These are phyloP conservation scores for Sporobolomyces pararoseus DNA, from an alignment of 768 basidiomycete genomes.

Conservation along the genomic window DNA sequence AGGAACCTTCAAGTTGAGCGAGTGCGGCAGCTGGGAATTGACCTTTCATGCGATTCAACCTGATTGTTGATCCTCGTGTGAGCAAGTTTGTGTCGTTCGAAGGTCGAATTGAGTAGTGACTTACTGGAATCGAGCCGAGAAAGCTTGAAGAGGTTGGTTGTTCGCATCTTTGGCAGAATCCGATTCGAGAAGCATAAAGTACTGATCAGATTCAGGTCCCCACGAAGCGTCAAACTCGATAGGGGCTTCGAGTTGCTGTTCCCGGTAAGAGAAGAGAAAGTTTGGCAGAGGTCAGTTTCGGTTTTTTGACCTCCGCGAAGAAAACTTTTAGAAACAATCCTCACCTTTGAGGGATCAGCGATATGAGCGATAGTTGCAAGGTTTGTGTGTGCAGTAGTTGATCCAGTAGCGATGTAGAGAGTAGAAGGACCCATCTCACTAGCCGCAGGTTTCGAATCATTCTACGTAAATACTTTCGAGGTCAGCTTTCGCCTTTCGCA, in stretches of 20 bases:
- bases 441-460: background rate
- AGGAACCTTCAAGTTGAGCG: background rate
- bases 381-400: background rate
- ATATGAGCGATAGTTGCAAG: constrained; percentile 15
- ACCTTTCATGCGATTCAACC: constrained; percentile 13
- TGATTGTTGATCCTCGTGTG: background rate
- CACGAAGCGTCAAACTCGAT: constrained; percentile 15
- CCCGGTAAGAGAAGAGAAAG: background rate
- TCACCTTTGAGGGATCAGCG: constrained; percentile 6
- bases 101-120: background rate
- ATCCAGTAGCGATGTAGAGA: constrained; percentile 17
- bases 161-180: background rate
- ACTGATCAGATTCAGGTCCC: constrained; percentile 20
- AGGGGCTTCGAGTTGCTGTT: background rate
- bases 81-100: background rate
- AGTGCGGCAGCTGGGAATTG: background rate
- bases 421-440: constrained; percentile 5
- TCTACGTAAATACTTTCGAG: background rate
- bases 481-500: background rate
- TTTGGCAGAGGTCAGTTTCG: background rate
- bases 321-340: too few relatives aligned
- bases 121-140: constrained; percentile 30
- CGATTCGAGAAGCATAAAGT: constrained; percentile 31
- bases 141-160: constrained; percentile 22
- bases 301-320: too few relatives aligned